Conservation (phyloP, 768 basidiomycete species). For the Tricholoma bakamatsutake region DNA sequence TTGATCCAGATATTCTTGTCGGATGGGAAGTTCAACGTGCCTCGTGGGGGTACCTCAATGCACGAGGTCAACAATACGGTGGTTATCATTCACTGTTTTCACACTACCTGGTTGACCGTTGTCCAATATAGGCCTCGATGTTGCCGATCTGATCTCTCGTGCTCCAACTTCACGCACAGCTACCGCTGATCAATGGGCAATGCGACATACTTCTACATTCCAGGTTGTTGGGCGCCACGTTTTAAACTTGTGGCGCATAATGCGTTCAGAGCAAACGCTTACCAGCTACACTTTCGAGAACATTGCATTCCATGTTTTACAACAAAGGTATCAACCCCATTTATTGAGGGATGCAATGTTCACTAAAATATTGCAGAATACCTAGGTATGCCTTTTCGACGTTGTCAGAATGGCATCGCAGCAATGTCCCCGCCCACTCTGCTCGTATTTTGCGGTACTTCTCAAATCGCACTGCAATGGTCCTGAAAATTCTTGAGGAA, state of each 20-base stretch:
- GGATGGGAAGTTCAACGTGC: slow-evolving; percentile 89
- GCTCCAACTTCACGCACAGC: slow-evolving; percentile 45
- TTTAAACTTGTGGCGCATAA: slow-evolving; percentile 88
- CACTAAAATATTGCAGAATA: slow-evolving; percentile 38
- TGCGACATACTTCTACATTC: slow-evolving; percentile 74
- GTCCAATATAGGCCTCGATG: slow-evolving; percentile 56
- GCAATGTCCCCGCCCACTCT: slow-evolving; percentile 49
- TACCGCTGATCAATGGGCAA: slow-evolving; percentile 63
- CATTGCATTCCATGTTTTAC: slow-evolving; percentile 75
- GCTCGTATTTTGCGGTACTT: slow-evolving; percentile 58
- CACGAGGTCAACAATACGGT: slow-evolving; percentile 63
- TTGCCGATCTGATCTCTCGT: slow-evolving; percentile 70
- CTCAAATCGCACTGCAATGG: slow-evolving; percentile 54
- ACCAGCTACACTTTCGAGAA: slow-evolving; percentile 87
- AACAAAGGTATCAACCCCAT: slow-evolving; percentile 50
- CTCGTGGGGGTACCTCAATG: slow-evolving; percentile 87
- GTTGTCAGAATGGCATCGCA: slow-evolving; percentile 65
- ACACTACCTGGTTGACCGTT: background rate
- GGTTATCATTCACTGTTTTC: slow-evolving; percentile 7
- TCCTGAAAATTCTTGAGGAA: slow-evolving; percentile 75
- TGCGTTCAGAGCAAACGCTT: slow-evolving; percentile 78
- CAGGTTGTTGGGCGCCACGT: slow-evolving; percentile 85
- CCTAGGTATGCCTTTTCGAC: slow-evolving; percentile 65
- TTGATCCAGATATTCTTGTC: slow-evolving; percentile 87
- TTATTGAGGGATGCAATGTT: background rate